phyloP scores from a whole-genome alignment of 2,329 filamentous ascomycete genomes.

The Aspergillus sp. region DNA sequence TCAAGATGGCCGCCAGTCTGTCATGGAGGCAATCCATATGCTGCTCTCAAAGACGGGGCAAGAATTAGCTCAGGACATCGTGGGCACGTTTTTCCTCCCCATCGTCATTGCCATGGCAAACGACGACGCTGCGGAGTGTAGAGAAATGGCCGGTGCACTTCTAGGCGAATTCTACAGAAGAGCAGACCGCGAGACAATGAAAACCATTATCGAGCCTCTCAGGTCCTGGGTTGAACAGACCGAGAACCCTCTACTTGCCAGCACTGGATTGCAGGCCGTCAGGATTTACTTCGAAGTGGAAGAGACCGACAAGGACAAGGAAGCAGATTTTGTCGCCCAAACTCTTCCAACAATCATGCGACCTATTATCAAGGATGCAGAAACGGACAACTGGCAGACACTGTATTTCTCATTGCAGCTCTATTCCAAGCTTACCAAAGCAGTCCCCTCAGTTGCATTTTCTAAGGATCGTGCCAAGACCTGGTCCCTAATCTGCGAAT shows the following conservation, averaged over 20 bases:
- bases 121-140: constrained; percentile 83
- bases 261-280: constrained; percentile 77
- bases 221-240: constrained; percentile 74
- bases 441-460: constrained; percentile 65
- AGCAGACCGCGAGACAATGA: constrained; percentile 69
- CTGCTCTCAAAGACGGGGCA: constrained; percentile 83
- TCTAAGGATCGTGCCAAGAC: constrained; percentile 60
- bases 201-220: constrained; percentile 69
- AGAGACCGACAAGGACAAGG: constrained; percentile 64
- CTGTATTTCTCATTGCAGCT: constrained; percentile 72
- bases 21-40: constrained; percentile 87
- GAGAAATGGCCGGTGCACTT: constrained; percentile 75
- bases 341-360: constrained; percentile 57
- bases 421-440: constrained; percentile 65
- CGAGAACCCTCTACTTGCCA: constrained; percentile 68
- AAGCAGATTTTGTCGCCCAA: constrained; percentile 61
- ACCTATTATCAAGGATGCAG: constrained; percentile 49
- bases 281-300: constrained; percentile 76
- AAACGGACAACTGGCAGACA: constrained; percentile 64
- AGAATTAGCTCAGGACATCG: constrained; percentile 78
- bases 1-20: constrained; percentile 82
- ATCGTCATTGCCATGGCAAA: constrained; percentile 83
- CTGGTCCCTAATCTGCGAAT: constrained; percentile 69
- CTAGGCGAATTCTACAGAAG: constrained; percentile 78
- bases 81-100: constrained; percentile 79